Evolutionary conservation across 148 eudicot species (phyloP).

Genomic region (Cornus suecica): DNA sequence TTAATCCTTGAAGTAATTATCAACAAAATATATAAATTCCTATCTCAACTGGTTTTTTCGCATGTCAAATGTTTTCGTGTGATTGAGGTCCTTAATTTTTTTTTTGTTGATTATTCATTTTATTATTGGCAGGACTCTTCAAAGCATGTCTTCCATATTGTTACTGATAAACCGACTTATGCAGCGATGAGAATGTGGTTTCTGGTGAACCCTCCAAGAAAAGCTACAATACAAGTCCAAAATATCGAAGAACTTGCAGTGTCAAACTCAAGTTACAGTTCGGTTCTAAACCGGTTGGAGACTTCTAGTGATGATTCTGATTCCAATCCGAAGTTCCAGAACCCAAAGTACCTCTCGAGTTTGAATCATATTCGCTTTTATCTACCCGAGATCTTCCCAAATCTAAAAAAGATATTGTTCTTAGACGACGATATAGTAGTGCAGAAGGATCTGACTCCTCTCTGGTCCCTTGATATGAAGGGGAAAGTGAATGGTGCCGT

Average conservation of each 20-base stretch:
- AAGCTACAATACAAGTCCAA: constrained; percentile 68
- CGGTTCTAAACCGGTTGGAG: constrained; percentile 71
- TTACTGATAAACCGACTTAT: constrained; percentile 81
- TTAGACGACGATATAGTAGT: constrained; percentile 87
- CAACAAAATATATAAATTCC: no score
- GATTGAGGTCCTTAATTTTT: background rate
- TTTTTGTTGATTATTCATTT: background rate
- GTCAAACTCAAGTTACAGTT: constrained; percentile 84
- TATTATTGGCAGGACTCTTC: constrained; percentile 60
- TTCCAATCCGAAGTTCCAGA: constrained; percentile 69
- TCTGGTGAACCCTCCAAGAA: constrained; percentile 61
- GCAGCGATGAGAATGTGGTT: constrained; percentile 99
- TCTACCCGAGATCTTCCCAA: constrained; percentile 86
- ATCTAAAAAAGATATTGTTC: constrained; percentile 71
- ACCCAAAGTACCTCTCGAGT: constrained; percentile 83
- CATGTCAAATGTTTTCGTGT: background rate
- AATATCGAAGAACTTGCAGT: constrained; percentile 81
- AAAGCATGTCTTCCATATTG: constrained; percentile 80
- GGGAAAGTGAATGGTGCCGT: constrained; percentile 87
- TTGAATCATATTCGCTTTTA: constrained; percentile 90
- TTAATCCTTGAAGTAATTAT: background rate
- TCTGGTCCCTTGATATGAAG: constrained; percentile 77
- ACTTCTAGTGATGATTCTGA: constrained; percentile 62
- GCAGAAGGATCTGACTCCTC: constrained; percentile 70
- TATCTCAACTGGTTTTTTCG: background rate